These are phyloP conservation scores for Rubroboletus pulcherrimus DNA, from an alignment of 768 basidiomycete genomes.

Conservation along the genomic window DNA sequence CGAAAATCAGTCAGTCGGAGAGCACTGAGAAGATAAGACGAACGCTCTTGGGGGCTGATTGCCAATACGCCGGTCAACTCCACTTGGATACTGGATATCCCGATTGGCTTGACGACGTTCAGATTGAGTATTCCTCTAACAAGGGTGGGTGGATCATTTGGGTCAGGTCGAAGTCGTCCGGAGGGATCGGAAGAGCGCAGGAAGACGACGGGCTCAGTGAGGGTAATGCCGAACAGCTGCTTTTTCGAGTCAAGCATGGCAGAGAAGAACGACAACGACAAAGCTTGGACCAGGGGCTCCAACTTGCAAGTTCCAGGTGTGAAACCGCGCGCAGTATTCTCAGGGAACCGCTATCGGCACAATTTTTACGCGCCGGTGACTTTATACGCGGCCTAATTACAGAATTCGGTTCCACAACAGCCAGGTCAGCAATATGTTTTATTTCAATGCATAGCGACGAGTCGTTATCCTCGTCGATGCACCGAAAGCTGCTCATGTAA, in stretches of 20 bases:
- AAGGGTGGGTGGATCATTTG: constrained; percentile 53
- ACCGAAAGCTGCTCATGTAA: background rate
- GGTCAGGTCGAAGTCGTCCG: constrained; percentile 30
- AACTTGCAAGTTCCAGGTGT: background rate
- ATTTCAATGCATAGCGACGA: no score
- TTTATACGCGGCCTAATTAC: no score
- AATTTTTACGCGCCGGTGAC: background rate
- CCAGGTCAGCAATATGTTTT: no score
- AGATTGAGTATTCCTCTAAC: constrained; percentile 66
- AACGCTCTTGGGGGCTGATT: constrained; percentile 72
- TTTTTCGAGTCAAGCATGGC: constrained; percentile 34
- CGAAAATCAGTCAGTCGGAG: background rate
- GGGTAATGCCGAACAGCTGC: constrained; percentile 49
- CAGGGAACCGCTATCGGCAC: no score
- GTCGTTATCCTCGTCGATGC: no score
- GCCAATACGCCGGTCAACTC: constrained; percentile 67
- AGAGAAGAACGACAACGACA: background rate
- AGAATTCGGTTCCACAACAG: no score
- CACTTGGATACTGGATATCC: constrained; percentile 81
- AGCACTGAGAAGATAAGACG: constrained; percentile 21
- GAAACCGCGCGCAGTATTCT: background rate
- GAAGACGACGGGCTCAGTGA: constrained; percentile 76
- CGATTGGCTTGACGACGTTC: constrained; percentile 69
- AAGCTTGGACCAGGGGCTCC: background rate
- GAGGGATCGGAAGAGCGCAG: constrained; percentile 53